Percentiles rank a stretch among this genome's conserved stretches.
phyloP scores from a whole-genome alignment of 75 land plant species.

The Picea sitchensis region DNA sequence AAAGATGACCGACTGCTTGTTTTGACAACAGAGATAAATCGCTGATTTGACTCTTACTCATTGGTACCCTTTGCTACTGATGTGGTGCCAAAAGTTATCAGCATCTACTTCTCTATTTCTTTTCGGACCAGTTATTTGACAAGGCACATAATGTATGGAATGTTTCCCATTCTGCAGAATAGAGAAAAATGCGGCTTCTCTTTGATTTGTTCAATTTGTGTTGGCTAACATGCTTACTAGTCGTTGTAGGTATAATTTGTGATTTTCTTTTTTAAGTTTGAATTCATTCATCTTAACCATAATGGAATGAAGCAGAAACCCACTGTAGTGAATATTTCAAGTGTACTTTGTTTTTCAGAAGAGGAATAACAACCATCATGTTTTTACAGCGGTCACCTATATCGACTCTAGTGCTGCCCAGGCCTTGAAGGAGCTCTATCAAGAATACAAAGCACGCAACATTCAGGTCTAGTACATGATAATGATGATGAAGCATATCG shows the following conservation, averaged over 20 bases:
- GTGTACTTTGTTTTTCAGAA: constrained; percentile 4
- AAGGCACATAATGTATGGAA: neutral
- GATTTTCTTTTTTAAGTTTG: neutral
- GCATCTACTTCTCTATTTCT: neutral
- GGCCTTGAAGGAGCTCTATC: constrained; percentile 87
- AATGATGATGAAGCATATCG: neutral
- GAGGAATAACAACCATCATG: neutral
- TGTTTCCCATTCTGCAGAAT: neutral
- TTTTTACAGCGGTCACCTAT: constrained; percentile 85
- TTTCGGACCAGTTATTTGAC: neutral
- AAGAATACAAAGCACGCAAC: constrained; percentile 76
- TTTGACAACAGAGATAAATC: too few species aligned
- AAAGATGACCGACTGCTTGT: too few species aligned
- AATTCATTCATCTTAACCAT: neutral
- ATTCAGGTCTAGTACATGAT: constrained; percentile 59
- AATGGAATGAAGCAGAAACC: constrained; percentile 5
- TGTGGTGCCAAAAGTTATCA: too few species aligned
- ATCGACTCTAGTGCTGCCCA: constrained; percentile 89
- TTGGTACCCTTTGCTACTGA: too few species aligned
- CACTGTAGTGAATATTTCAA: neutral
- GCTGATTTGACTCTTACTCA: too few species aligned
- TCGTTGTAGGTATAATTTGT: neutral
- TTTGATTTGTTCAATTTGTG: neutral
- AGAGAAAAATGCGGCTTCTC: neutral
- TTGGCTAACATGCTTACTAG: neutral